Percentiles rank a stretch among this genome's conserved stretches.
These are phyloP conservation scores for Oryza nivara DNA, from an alignment of 176 grass and related monocot genomes.

Conservation along the genomic window DNA sequence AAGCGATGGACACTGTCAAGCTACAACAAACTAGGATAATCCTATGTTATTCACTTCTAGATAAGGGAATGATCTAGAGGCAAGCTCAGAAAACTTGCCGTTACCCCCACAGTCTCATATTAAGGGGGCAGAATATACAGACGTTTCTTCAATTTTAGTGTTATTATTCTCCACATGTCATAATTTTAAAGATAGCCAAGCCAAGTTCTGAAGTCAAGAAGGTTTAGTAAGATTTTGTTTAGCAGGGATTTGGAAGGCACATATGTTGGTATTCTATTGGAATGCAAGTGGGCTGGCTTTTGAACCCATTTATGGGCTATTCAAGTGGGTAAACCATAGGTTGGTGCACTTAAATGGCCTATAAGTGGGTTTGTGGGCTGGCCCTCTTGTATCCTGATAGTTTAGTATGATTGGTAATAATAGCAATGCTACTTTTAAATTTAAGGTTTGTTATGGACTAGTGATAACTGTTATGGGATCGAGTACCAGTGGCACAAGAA, in stretches of 20 bases:
- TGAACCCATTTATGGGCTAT: background rate
- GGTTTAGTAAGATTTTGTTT: background rate
- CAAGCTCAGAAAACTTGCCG: background rate
- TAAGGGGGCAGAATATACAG: background rate
- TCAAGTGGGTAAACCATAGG: background rate
- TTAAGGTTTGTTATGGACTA: background rate
- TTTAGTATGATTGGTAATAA: background rate
- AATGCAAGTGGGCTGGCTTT: background rate
- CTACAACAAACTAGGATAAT: background rate
- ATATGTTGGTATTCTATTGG: background rate
- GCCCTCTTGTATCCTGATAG: background rate
- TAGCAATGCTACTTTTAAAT: background rate
- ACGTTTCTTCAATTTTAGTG: background rate
- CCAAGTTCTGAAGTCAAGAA: background rate
- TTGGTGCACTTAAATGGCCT: background rate
- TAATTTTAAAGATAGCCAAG: background rate
- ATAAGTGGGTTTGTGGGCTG: background rate
- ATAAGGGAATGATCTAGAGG: background rate
- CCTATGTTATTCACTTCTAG: background rate
- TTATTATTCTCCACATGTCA: background rate
- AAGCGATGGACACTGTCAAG: background rate
- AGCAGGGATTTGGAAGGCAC: too few species aligned
- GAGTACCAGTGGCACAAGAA: background rate
- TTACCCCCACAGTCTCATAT: background rate
- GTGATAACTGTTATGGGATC: background rate